phyloP scores from a whole-genome alignment of 768 basidiomycete genomes.

The Phaffia tasmanica region DNA sequence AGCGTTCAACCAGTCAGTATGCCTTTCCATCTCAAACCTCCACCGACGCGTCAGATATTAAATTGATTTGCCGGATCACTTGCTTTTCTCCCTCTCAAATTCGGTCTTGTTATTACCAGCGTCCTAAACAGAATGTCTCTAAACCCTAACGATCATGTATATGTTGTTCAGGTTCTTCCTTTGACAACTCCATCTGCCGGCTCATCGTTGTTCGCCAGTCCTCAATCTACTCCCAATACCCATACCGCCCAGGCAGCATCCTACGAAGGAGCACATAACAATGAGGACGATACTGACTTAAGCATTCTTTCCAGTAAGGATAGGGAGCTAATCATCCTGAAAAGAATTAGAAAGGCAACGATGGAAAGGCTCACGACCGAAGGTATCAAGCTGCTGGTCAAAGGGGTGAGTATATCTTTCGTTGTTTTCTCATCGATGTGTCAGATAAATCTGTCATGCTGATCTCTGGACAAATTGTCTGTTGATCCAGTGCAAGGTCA shows the following conservation, averaged over 20 bases:
- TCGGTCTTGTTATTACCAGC: neutral
- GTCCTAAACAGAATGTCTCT: constrained; percentile 22
- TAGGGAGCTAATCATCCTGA: constrained; percentile 3
- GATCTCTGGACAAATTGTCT: neutral
- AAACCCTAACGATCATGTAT: constrained; percentile 13
- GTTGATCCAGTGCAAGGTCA: constrained; percentile 8
- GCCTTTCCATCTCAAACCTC: neutral
- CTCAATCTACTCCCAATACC: neutral
- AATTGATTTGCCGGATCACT: neutral
- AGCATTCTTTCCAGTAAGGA: neutral
- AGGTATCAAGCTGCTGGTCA: neutral
- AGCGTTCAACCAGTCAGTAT: constrained; percentile 8
- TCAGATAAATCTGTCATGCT: neutral
- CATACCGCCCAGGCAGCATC: constrained; percentile 2
- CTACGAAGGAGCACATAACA: neutral
- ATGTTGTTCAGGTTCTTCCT: constrained; percentile 12
- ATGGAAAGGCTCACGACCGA: constrained; percentile 9
- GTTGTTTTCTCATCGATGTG: neutral
- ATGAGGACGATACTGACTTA: neutral
- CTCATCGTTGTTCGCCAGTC: constrained; percentile 1
- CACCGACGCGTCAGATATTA: no score
- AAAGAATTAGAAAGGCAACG: constrained; percentile 5
- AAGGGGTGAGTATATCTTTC: constrained; percentile 7
- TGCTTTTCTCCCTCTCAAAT: neutral
- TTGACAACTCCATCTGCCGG: neutral